Evolutionary conservation across 192 early-diverging fungal species (phyloP).

Genomic region (Chytriomyces hyalinus): DNA sequence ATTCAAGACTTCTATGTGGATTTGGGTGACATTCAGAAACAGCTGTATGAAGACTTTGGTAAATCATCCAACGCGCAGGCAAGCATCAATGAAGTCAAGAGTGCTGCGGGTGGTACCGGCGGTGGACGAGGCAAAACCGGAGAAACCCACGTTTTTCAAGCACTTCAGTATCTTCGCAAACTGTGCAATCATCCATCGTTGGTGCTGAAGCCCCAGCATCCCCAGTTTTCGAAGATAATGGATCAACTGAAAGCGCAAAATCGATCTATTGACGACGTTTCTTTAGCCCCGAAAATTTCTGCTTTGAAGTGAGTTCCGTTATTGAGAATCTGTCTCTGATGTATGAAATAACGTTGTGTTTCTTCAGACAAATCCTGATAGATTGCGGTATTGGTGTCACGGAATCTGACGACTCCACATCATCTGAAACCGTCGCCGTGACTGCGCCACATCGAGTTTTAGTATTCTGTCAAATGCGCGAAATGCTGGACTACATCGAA

Average conservation of each 20-base stretch:
- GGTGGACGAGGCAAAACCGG: conserved; percentile 49
- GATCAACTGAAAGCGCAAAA: conserved; percentile 55
- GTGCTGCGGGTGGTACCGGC: not conserved
- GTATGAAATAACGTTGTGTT: not conserved
- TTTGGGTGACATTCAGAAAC: conserved; percentile 84
- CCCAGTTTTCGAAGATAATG: conserved; percentile 75
- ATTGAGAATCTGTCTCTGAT: conserved; percentile 10
- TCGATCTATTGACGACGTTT: conserved; percentile 66
- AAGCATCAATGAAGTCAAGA: conserved; percentile 38
- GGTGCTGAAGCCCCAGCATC: conserved; percentile 88
- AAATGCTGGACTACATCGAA: conserved; percentile 98
- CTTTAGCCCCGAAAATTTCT: conserved; percentile 87
- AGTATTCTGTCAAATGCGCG: conserved; percentile 94
- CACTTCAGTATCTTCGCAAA: conserved; percentile 92
- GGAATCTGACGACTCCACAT: conserved; percentile 50
- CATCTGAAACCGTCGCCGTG: conserved; percentile 25
- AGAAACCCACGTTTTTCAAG: conserved; percentile 95
- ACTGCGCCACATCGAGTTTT: conserved; percentile 88
- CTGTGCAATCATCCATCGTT: conserved; percentile 92
- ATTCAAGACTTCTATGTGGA: conserved; percentile 99
- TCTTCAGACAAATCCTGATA: conserved; percentile 74
- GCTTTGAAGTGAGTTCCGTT: conserved; percentile 71
- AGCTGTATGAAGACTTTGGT: conserved; percentile 93
- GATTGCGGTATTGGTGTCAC: conserved; percentile 94
- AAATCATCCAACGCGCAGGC: conserved; percentile 61